Evolutionary conservation across 2,329 filamentous ascomycete genomes (phyloP).

Genomic region (Blastomyces silverae): DNA sequence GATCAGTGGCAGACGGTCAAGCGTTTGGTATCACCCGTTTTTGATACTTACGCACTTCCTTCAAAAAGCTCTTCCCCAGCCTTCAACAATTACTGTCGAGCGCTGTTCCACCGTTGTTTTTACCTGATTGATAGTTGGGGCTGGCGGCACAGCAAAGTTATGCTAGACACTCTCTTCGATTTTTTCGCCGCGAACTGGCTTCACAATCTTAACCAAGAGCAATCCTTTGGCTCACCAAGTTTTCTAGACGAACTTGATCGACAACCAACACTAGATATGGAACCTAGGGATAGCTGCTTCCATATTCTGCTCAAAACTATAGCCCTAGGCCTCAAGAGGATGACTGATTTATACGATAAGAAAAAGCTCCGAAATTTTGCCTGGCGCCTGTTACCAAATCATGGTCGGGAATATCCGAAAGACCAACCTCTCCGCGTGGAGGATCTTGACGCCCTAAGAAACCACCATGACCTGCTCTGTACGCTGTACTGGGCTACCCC

Average conservation of each 20-base stretch:
- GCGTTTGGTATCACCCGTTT: constrained; percentile 41
- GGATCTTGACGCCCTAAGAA: constrained; percentile 53
- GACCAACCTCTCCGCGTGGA: constrained; percentile 48
- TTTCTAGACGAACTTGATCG: constrained; percentile 49
- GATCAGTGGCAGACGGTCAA: constrained; percentile 49
- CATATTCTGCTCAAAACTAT: constrained; percentile 55
- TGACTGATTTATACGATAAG: constrained; percentile 43
- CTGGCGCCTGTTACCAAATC: constrained; percentile 54
- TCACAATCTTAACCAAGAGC: constrained; percentile 48
- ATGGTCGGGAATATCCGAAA: constrained; percentile 55
- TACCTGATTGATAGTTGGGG: constrained; percentile 50
- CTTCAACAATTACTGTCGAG: constrained; percentile 52
- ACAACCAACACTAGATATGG: constrained; percentile 40
- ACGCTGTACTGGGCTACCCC: constrained; percentile 55
- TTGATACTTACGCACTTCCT: constrained; percentile 44
- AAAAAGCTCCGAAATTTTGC: constrained; percentile 52
- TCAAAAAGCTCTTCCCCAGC: constrained; percentile 37
- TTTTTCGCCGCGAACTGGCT: constrained; percentile 53
- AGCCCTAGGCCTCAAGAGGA: constrained; percentile 44
- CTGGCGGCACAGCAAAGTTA: constrained; percentile 51
- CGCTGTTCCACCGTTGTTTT: constrained; percentile 48
- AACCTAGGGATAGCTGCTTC: constrained; percentile 49
- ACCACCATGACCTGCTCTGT: constrained; percentile 56
- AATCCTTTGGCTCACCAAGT: constrained; percentile 45
- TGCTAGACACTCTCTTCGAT: constrained; percentile 51